These are phyloP conservation scores for Eleusine coracana DNA, from an alignment of 176 grass and related monocot species.

Conservation along the genomic window DNA sequence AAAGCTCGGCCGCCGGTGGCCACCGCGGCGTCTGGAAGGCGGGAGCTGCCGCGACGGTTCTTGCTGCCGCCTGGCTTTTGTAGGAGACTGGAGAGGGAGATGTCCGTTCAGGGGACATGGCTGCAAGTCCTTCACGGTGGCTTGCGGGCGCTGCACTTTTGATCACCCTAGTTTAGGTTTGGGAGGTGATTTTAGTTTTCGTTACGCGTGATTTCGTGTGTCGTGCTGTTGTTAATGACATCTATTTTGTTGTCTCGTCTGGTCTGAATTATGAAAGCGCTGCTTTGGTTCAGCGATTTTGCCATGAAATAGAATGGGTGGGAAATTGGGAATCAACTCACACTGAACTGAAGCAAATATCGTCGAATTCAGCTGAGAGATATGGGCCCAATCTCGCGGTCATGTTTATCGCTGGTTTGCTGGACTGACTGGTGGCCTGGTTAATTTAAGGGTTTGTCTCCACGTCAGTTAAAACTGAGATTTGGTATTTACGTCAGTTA, in stretches of 20 bases:
- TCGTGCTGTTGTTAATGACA: background rate
- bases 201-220: background rate
- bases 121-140: background rate
- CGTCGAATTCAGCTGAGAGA: background rate
- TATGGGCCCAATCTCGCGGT: background rate
- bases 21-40: conserved; percentile 3
- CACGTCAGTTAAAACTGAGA: no score
- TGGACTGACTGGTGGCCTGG: no score
- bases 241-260: background rate
- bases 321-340: background rate
- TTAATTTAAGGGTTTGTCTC: no score
- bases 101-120: background rate
- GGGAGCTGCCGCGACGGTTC: conserved; percentile 10
- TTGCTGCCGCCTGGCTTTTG: conserved; percentile 20
- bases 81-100: background rate
- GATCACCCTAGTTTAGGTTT: background rate
- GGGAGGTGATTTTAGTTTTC: background rate
- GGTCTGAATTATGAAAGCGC: background rate
- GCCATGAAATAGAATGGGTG: no score
- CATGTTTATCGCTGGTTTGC: no score
- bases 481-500: no score
- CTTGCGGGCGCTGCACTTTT: background rate
- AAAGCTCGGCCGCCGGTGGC: background rate
- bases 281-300: background rate
- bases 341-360: background rate